Evolutionary conservation across 306 rosid genomes (phyloP).

Genomic region (Casuarina glauca): DNA sequence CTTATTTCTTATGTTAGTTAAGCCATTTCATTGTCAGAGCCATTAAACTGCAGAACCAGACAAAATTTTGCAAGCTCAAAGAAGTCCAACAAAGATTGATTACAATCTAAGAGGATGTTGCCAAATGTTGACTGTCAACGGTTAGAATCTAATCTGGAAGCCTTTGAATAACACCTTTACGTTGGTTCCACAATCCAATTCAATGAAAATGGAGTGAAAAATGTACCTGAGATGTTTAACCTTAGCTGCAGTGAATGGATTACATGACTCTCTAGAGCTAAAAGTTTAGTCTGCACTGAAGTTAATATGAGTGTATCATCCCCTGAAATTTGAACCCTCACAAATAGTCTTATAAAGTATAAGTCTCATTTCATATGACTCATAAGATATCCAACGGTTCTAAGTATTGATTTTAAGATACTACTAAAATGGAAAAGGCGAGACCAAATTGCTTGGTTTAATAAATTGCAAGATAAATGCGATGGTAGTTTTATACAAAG

Average conservation of each 20-base stretch:
- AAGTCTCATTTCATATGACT: neutral
- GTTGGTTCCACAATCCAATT: neutral
- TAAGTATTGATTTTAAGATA: neutral
- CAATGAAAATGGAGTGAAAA: neutral
- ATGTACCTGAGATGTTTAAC: neutral
- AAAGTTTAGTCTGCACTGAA: neutral
- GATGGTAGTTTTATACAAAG: neutral
- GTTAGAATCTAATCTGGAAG: neutral
- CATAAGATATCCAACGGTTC: neutral
- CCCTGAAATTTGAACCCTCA: neutral
- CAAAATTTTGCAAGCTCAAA: neutral
- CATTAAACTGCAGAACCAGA: slow-evolving; percentile 11
- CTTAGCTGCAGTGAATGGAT: neutral
- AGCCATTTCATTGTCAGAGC: slow-evolving; percentile 25
- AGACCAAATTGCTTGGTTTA: neutral
- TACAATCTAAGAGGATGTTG: neutral
- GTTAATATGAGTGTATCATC: neutral
- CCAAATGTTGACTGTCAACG: neutral
- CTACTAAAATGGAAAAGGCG: neutral
- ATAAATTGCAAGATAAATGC: neutral
- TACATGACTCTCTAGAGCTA: neutral
- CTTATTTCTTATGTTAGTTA: neutral
- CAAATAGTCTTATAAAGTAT: neutral
- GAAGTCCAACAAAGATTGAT: neutral
- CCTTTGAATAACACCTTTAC: neutral